Conservation (phyloP, 805 yeast genomes). For the Lipomyces japonicus region DNA sequence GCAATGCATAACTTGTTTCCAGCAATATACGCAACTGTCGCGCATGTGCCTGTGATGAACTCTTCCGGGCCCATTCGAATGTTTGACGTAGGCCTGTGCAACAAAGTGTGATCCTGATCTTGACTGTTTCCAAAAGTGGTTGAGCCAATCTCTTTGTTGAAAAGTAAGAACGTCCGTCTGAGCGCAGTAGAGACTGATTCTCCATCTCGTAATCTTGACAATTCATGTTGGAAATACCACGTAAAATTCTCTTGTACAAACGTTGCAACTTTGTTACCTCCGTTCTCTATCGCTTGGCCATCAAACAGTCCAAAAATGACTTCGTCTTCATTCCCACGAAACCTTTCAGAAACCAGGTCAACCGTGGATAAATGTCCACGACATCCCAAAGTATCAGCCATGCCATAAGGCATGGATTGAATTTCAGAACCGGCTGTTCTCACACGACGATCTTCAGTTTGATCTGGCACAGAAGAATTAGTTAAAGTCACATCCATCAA, state of each 20-base stretch:
- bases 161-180: conserved; percentile 70
- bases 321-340: conserved; percentile 81
- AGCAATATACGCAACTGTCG: conserved; percentile 73
- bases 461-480: conserved; percentile 85
- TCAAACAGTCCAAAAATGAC: conserved; percentile 78
- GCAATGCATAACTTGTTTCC: conserved; percentile 73
- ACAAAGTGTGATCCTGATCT: conserved; percentile 35
- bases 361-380: conserved; percentile 62
- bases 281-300: conserved; percentile 54
- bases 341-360: conserved; percentile 82
- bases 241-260: conserved; percentile 71
- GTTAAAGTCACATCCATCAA: conserved; percentile 94
- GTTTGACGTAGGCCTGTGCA: conserved; percentile 47
- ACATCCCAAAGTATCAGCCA: conserved; percentile 79
- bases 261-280: conserved; percentile 51
- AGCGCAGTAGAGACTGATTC: conserved; percentile 68
- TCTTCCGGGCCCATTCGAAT: conserved; percentile 57
- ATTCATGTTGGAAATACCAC: conserved; percentile 62
- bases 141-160: conserved; percentile 78
- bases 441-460: conserved; percentile 72
- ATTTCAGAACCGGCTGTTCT: conserved; percentile 83
- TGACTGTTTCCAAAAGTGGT: conserved; percentile 21
- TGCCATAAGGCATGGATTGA: conserved; percentile 78
- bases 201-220: conserved; percentile 46
- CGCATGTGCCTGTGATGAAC: conserved; percentile 75